Evolutionary conservation across 192 early-diverging fungal genomes (phyloP).

Genomic region (Blastocladiella britannica): DNA sequence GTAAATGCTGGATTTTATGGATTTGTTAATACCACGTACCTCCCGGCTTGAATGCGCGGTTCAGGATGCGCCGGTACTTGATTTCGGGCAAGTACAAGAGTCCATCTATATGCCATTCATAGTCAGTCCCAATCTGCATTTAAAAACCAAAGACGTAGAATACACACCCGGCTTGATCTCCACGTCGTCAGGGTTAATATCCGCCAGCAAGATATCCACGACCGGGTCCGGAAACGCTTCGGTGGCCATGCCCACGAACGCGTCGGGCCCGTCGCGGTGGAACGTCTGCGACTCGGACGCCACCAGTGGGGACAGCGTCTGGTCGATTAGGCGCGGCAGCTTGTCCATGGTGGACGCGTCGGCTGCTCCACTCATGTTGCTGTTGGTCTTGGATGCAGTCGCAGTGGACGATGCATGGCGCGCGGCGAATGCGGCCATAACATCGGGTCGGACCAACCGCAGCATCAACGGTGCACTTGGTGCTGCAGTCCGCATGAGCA

Average conservation of each 20-base stretch:
- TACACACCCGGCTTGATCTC: slow-evolving; percentile 71
- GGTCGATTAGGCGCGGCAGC: neutral
- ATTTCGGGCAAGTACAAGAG: slow-evolving; percentile 86
- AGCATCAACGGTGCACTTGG: too few relatives aligned
- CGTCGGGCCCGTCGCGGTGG: slow-evolving; percentile 7
- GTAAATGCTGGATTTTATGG: too few relatives aligned
- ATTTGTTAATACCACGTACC: slow-evolving; percentile 12
- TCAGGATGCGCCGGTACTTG: slow-evolving; percentile 88
- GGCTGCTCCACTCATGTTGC: too few relatives aligned
- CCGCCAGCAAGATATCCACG: slow-evolving; percentile 45
- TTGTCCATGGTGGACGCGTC: too few relatives aligned
- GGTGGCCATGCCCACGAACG: slow-evolving; percentile 47
- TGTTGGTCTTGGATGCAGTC: too few relatives aligned
- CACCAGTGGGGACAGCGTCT: neutral
- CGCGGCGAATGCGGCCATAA: too few relatives aligned
- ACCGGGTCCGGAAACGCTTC: slow-evolving; percentile 54
- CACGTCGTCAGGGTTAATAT: slow-evolving; percentile 52
- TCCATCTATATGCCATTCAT: slow-evolving; percentile 38
- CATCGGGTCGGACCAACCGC: too few relatives aligned
- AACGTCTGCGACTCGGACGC: neutral
- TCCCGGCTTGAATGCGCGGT: slow-evolving; percentile 85
- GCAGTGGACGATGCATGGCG: too few relatives aligned
- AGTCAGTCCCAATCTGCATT: neutral
- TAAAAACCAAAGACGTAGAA: neutral
- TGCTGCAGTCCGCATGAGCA: too few relatives aligned